Base-by-base conservation (phyloP, 176 grass and related monocot species). In the Eragrostis curvula region DNA sequence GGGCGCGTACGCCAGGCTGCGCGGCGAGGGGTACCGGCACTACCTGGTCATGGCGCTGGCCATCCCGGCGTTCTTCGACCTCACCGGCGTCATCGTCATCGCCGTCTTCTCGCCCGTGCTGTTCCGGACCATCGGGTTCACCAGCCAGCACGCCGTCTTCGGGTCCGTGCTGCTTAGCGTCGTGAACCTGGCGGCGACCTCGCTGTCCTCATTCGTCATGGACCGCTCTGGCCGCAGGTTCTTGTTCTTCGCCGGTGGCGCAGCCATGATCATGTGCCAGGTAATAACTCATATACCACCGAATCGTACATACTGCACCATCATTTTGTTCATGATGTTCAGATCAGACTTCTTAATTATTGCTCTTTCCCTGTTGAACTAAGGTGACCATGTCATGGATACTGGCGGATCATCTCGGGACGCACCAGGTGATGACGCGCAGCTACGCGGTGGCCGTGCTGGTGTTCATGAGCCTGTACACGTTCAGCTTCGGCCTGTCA, bases 81-180 rank as follows among this genome's bases (percentile, higher is more conserved):
- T 93, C 51, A 93, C 81, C 61, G 91, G 91, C 87, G 28, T 93
- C 55, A 79, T 90, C 73, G 77, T 83, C 70, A 81, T 93, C 28
- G 27, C 91, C 3, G 75, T 85, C 15, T 93, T 93, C 88, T 60
- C 84, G n/a, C 88, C 88, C 8, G 79, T 90, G 20, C 25, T 90
- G 73, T 86, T 90, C 79, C 73, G 83, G 28, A 86, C 74, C 2
- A 68, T 83, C 25, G 88, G 88, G 58, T 90, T 90, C 74, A 71
- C 41, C 12, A 86, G 83, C 79, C 55, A 90, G 48, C 43, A 44
- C n/a, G 79, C 79, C 12, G 24, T 90, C 0, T 15, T 90, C 12
- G 84, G 79, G 14, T 80, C 88, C 2, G 83, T 90, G 66, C 79
- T 90, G 5, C 52, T 86, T 0, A 84, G 73, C 21, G 25, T 64